Evolutionary conservation across 2,329 filamentous ascomycete genomes (phyloP), one percentile per base, ranked within the genome.

Genomic region (Decorospora gaudefroyi): DNA sequence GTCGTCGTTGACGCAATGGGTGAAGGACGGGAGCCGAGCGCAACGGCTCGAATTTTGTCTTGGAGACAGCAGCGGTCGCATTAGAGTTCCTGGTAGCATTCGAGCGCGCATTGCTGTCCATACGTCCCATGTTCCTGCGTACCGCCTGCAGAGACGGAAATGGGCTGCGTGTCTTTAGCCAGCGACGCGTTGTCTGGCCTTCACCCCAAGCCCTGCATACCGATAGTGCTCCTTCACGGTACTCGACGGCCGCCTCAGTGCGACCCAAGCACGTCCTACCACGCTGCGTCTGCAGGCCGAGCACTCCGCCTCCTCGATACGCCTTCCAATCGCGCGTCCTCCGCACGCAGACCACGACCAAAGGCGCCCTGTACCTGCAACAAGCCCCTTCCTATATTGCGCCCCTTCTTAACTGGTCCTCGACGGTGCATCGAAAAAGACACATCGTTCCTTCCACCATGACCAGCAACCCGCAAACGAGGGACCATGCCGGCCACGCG

Each of bases 401-500:
- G 23, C 17, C 42, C 12, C 44, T 45, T 3, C 57, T 64, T 44
- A 64, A 69, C 57, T 68, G 64, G 64, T 63, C 59, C 30, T 53
- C 59, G 18, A 57, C 57, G n/a, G 52, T 50, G 11, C 67, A 69
- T 27, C 62, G 64, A 61, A 60, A 46, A 49, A 63, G 56, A 59
- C 57, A 55, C 60, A 51, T 55, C 51, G 50, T 57, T 43, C 57
- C 58, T 51, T 49, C 59, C 47, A 49, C 60, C 59, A 66, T 69
- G 63, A 61, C 58, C 19, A 51, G 49, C 32, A 44, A 49, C 32
- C 55, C 53, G 16, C 67, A 70, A 55, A 64, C 58, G 30, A 59
- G 65, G 33, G 52, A 49, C 42, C 67, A 72, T 49, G 62, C 60
- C 12, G 67, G 68, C 67, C 80, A 83, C 55, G 72, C 75, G 43